phyloP scores from a whole-genome alignment of 1,284 basidiomycete species.

The Amylostereum areolatum region DNA sequence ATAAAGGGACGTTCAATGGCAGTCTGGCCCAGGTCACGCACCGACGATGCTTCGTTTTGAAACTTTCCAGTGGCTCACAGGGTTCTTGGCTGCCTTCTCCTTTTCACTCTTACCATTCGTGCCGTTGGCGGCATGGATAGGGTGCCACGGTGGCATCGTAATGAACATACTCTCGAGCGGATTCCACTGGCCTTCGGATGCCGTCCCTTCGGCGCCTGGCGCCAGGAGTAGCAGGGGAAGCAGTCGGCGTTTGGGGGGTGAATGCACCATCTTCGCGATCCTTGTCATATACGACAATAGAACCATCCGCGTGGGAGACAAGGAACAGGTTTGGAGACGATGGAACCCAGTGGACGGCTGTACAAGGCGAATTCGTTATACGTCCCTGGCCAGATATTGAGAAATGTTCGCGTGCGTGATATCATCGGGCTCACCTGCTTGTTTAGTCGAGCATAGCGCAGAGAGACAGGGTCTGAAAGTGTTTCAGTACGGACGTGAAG shows the following conservation, averaged over 20 bases:
- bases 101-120: constrained; percentile 43
- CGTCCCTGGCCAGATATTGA: constrained; percentile 49
- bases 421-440: constrained; percentile 59
- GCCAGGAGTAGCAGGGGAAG: constrained; percentile 14
- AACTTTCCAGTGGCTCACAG: constrained; percentile 80
- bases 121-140: constrained; percentile 37
- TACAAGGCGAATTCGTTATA: constrained; percentile 76
- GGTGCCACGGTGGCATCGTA: constrained; percentile 80
- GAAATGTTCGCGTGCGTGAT: constrained; percentile 1
- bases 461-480: constrained; percentile 71
- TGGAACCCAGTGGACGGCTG: constrained; percentile 87
- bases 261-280: constrained; percentile 84
- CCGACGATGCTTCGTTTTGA: constrained; percentile 69
- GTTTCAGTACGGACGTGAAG: constrained; percentile 5
- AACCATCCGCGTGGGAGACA: constrained; percentile 88
- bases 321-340: constrained; percentile 80
- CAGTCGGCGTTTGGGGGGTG: constrained; percentile 47
- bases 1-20: neutral
- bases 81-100: constrained; percentile 72
- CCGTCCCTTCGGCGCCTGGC: constrained; percentile 12
- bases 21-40: constrained; percentile 28
- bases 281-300: constrained; percentile 83
- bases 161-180: constrained; percentile 70
- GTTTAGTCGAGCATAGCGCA: constrained; percentile 86
- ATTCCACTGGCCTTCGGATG: constrained; percentile 56